A percentile compares a stretch with the other conserved stretches of the same genome.
Evolutionary conservation across 1,139 yeast species (phyloP).

Genomic region (Lodderomyces margitis): DNA sequence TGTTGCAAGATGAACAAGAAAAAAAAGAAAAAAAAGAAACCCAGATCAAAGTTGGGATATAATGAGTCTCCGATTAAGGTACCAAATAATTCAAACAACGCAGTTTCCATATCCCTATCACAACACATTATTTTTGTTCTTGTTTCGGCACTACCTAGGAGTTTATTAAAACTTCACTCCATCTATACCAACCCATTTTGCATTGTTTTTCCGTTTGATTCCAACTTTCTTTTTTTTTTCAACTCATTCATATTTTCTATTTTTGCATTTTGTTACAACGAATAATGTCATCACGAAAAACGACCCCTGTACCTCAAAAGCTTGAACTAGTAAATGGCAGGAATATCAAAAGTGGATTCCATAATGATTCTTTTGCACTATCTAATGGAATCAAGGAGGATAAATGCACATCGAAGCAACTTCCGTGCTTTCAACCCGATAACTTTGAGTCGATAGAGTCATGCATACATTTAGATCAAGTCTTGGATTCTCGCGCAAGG

Average conservation of each 20-base stretch:
- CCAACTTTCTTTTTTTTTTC: not conserved
- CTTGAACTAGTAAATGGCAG: not conserved
- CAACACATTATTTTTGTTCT: not conserved
- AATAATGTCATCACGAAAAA: constrained; percentile 5
- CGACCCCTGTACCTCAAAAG: not conserved
- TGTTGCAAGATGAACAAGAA: not conserved
- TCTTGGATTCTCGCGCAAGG: constrained; percentile 52
- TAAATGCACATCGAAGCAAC: not conserved
- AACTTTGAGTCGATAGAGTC: constrained; percentile 36
- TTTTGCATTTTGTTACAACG: not conserved
- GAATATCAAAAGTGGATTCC: not conserved
- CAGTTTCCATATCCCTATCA: not conserved
- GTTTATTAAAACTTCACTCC: not conserved
- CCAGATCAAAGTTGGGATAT: constrained; percentile 1
- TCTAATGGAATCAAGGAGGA: constrained; percentile 1
- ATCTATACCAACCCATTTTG: not conserved
- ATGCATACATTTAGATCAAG: constrained; percentile 55
- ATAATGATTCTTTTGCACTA: not conserved
- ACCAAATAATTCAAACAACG: not conserved
- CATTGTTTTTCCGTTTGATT: not conserved
- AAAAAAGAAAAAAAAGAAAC: constrained; percentile 2
- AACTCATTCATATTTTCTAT: not conserved
- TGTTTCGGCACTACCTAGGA: not conserved
- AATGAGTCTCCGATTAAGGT: not conserved
- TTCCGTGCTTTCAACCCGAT: constrained; percentile 15